Evolutionary conservation across 345 rosid species (phyloP).

Genomic region (Ailanthus altissimus): DNA sequence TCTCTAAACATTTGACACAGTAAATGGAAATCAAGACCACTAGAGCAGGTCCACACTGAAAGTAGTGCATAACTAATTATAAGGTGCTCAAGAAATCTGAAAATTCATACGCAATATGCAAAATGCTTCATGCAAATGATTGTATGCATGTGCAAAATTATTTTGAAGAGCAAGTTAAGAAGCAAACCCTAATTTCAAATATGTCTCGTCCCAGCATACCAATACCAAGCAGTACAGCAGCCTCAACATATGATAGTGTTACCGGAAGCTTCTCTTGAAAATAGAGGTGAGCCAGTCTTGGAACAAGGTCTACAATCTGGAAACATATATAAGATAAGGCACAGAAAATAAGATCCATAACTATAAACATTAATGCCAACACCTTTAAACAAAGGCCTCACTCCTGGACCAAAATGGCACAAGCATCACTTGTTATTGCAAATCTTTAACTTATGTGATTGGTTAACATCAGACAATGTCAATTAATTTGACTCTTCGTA

Average conservation of each 20-base stretch:
- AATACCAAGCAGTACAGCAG: slow-evolving; percentile 76
- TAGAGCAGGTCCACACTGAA: not conserved
- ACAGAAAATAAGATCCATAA: not conserved
- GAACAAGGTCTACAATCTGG: slow-evolving; percentile 69
- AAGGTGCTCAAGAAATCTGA: not conserved
- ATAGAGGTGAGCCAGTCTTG: slow-evolving; percentile 68
- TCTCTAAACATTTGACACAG: not conserved
- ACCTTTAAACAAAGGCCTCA: not conserved
- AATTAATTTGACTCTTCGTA: not conserved
- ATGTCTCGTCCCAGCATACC: slow-evolving; percentile 81
- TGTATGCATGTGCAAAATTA: not conserved
- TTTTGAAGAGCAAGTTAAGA: slow-evolving; percentile 15
- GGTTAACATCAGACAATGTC: not conserved
- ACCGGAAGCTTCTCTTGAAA: slow-evolving; percentile 84
- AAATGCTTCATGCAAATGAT: not conserved
- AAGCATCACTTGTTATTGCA: not conserved
- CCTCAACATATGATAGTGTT: slow-evolving; percentile 72
- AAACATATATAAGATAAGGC: slow-evolving; percentile 19
- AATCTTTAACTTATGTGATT: not conserved
- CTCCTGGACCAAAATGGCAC: not conserved
- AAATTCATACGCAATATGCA: not conserved
- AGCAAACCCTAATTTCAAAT: slow-evolving; percentile 66
- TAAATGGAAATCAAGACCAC: slow-evolving; percentile 6
- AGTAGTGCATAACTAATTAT: not conserved
- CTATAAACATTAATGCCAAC: not conserved